Percentiles rank a stretch among this genome's conserved stretches.
Evolutionary conservation across 2,329 filamentous ascomycete species (phyloP).

Genomic region (Cladophialophora chaetospira): DNA sequence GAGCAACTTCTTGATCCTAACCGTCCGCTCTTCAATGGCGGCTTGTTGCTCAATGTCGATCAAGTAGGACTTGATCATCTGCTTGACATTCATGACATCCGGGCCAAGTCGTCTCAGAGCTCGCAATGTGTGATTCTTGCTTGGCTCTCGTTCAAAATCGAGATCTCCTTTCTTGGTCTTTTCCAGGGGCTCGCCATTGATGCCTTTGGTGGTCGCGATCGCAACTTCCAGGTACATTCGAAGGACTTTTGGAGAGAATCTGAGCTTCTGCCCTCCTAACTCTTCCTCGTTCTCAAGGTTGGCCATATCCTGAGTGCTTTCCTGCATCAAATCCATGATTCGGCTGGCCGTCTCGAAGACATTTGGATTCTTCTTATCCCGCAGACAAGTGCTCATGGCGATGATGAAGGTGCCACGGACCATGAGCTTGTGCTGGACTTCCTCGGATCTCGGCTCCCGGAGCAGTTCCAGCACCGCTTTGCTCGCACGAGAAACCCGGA

Average conservation of each 20-base stretch:
- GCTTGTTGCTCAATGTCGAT: conserved; percentile 27
- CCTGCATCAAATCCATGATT: conserved; percentile 66
- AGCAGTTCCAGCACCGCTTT: conserved; percentile 63
- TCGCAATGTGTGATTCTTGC: conserved; percentile 29
- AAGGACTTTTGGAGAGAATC: conserved; percentile 29
- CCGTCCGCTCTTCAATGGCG: conserved; percentile 16
- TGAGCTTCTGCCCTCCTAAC: conserved; percentile 16
- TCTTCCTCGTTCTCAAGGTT: background rate
- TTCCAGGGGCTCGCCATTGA: conserved; percentile 19
- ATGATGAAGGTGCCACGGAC: conserved; percentile 64
- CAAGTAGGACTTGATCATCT: conserved; percentile 26
- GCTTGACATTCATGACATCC: conserved; percentile 21
- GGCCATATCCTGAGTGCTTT: conserved; percentile 18
- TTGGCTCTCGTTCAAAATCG: conserved; percentile 30
- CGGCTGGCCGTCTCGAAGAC: conserved; percentile 65
- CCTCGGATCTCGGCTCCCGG: conserved; percentile 47
- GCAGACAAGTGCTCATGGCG: conserved; percentile 71
- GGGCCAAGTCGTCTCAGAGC: conserved; percentile 26
- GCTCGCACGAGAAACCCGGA: conserved; percentile 68
- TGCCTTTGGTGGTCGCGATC: conserved; percentile 30
- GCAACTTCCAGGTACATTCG: conserved; percentile 31
- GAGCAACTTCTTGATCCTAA: conserved; percentile 18
- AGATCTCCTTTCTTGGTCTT: conserved; percentile 29
- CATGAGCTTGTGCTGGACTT: conserved; percentile 47
- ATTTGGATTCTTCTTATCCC: conserved; percentile 75